These are phyloP conservation scores for Prosopis cineraria DNA, from an alignment of 306 rosid genomes.

Conservation along the genomic window DNA sequence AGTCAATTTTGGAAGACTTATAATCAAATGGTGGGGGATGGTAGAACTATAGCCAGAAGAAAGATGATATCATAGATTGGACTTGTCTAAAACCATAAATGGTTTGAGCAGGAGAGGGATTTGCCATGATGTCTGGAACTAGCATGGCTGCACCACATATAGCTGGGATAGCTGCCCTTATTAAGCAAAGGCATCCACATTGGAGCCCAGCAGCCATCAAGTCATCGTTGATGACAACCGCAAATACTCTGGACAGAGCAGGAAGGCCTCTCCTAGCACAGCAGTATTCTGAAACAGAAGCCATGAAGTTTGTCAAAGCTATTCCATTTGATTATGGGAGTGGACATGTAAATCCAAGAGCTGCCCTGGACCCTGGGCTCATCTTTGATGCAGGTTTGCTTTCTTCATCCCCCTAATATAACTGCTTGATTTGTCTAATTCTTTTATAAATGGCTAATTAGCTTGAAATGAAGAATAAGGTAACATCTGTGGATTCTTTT, in stretches of 20 bases:
- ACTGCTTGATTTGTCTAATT: not conserved
- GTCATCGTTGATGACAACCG: slow-evolving; percentile 95
- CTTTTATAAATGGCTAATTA: not conserved
- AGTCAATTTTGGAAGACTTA: slow-evolving; percentile 7
- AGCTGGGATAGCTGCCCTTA: slow-evolving; percentile 96
- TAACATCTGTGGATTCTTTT: slow-evolving; percentile 3
- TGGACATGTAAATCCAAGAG: slow-evolving; percentile 95
- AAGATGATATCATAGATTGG: slow-evolving; percentile 11
- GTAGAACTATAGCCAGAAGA: slow-evolving; percentile 15
- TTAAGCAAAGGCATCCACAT: slow-evolving; percentile 93
- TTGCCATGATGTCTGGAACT: slow-evolving; percentile 48
- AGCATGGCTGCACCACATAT: slow-evolving; percentile 99
- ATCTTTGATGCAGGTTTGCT: slow-evolving; percentile 83
- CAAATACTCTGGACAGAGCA: slow-evolving; percentile 82
- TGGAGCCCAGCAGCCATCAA: slow-evolving; percentile 99
- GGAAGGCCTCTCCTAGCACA: slow-evolving; percentile 92
- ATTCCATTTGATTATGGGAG: slow-evolving; percentile 96
- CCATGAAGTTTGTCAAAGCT: slow-evolving; percentile 66
- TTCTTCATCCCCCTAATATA: slow-evolving; percentile 14
- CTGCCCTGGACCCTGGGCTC: slow-evolving; percentile 96
- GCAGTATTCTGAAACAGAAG: slow-evolving; percentile 83
- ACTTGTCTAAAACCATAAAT: slow-evolving; percentile 21
- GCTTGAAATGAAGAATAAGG: slow-evolving; percentile 22
- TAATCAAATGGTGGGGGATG: not conserved
- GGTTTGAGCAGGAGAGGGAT: slow-evolving; percentile 75